phyloP scores from a whole-genome alignment of 148 eudicot genomes.

The Chenopodium suecicum region DNA sequence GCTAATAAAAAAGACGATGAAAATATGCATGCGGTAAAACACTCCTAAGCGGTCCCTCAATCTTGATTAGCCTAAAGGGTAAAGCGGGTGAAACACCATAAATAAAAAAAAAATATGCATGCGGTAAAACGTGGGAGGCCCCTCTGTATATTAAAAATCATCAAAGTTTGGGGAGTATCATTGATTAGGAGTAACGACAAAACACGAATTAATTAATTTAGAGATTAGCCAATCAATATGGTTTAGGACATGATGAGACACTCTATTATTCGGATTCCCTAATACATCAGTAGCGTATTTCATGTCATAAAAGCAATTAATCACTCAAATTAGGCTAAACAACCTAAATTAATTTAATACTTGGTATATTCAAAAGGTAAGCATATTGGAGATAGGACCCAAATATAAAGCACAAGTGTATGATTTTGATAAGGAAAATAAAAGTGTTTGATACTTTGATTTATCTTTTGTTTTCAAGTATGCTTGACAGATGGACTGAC shows the following conservation, averaged over 20 bases:
- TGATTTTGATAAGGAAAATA: conserved; percentile 16
- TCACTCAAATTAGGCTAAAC: background rate
- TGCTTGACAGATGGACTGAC: conserved; percentile 21
- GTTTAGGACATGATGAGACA: background rate
- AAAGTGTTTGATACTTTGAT: background rate
- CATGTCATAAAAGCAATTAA: background rate
- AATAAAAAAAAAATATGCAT: too few relatives aligned
- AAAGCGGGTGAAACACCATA: too few relatives aligned
- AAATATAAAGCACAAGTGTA: conserved; percentile 15
- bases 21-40: too few relatives aligned
- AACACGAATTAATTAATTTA: background rate
- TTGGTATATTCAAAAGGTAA: background rate
- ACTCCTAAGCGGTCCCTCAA: too few relatives aligned
- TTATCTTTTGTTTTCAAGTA: conserved; percentile 10
- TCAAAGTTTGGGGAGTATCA: background rate
- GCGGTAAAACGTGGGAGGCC: too few relatives aligned
- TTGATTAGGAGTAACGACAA: background rate
- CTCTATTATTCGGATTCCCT: background rate
- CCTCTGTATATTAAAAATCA: background rate
- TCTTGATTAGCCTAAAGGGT: too few relatives aligned
- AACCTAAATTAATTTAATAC: background rate
- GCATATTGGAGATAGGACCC: background rate
- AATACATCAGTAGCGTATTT: background rate
- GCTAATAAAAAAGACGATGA: too few relatives aligned
- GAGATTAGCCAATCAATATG: conserved; percentile 1